Conservation (phyloP, 495 filamentous ascomycete genomes). For the Xylona heveae region DNA sequence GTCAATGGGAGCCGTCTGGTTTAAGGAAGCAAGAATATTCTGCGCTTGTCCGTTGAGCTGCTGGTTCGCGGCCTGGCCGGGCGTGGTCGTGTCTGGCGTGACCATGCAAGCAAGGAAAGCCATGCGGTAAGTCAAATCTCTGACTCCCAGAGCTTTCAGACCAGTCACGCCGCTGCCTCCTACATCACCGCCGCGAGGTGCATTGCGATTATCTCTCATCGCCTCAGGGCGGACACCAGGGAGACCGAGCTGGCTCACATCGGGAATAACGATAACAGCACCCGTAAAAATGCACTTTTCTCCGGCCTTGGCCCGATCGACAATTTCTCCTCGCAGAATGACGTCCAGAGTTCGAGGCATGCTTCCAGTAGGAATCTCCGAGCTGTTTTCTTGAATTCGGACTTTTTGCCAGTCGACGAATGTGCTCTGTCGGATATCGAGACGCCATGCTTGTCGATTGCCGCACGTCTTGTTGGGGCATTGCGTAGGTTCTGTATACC, state of each 20-base stretch:
- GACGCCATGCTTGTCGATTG: constrained; percentile 75
- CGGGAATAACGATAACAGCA: constrained; percentile 86
- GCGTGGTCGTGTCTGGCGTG: constrained; percentile 68
- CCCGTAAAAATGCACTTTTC: constrained; percentile 97
- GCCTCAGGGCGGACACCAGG: constrained; percentile 71
- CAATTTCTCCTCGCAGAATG: constrained; percentile 93
- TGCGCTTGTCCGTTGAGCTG: constrained; percentile 46
- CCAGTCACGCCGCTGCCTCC: constrained; percentile 72
- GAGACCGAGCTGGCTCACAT: constrained; percentile 85
- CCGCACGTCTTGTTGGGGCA: constrained; percentile 84
- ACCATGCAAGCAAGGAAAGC: constrained; percentile 97
- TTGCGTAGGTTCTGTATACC: constrained; percentile 89
- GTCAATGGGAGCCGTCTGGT: constrained; percentile 44
- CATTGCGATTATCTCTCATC: constrained; percentile 57
- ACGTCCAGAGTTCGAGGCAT: constrained; percentile 98
- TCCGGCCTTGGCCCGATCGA: constrained; percentile 88
- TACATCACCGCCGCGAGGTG: constrained; percentile 52
- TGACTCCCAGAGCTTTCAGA: constrained; percentile 77
- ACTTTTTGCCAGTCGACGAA: constrained; percentile 99
- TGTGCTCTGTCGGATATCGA: constrained; percentile 91
- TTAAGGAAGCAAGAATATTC: constrained; percentile 66
- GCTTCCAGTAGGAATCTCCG: constrained; percentile 93
- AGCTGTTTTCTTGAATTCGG: constrained; percentile 89
- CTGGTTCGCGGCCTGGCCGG: constrained; percentile 41
- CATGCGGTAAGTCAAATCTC: constrained; percentile 90